Conservation (phyloP, 768 basidiomycete species). For the Suillus sp. region DNA sequence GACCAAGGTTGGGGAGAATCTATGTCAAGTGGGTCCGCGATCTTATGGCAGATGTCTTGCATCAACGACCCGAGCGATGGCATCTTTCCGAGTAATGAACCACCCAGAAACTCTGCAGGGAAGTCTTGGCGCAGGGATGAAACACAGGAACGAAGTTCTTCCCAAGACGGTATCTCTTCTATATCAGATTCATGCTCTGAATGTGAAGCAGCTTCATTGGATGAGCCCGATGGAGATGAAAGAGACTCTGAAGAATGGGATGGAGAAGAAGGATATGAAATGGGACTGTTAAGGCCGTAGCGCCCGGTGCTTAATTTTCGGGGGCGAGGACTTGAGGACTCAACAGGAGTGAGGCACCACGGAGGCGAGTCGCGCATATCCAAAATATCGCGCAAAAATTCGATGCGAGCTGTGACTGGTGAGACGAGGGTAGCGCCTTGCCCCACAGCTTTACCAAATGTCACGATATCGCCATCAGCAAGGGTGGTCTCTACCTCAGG, state of each 20-base stretch:
- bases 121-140: slow-evolving; percentile 20
- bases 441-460: slow-evolving; percentile 78
- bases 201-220: slow-evolving; percentile 31
- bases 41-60: slow-evolving; percentile 28
- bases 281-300: slow-evolving; percentile 55
- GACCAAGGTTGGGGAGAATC: slow-evolving; percentile 20
- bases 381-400: slow-evolving; percentile 41
- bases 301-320: slow-evolving; percentile 53
- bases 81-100: slow-evolving; percentile 28
- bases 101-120: slow-evolving; percentile 14
- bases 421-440: slow-evolving; percentile 59
- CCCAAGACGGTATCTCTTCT: slow-evolving; percentile 44
- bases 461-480: slow-evolving; percentile 67
- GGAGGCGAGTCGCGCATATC: slow-evolving; percentile 25
- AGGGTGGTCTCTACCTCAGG: slow-evolving; percentile 60
- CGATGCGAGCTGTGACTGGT: slow-evolving; percentile 63
- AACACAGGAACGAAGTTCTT: slow-evolving; percentile 18
- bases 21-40: slow-evolving; percentile 13
- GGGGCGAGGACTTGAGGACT: slow-evolving; percentile 33
- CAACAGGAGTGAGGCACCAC: slow-evolving; percentile 18
- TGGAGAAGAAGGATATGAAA: slow-evolving; percentile 30
- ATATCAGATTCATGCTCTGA: slow-evolving; percentile 53
- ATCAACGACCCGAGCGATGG: slow-evolving; percentile 36
- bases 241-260: slow-evolving; percentile 38
- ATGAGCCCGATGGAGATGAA: slow-evolving; percentile 44